A percentile compares a stretch with the other conserved stretches of the same genome.
Conservation (phyloP, 2,329 filamentous ascomycete genomes). For the Penicillium oxalicum region DNA sequence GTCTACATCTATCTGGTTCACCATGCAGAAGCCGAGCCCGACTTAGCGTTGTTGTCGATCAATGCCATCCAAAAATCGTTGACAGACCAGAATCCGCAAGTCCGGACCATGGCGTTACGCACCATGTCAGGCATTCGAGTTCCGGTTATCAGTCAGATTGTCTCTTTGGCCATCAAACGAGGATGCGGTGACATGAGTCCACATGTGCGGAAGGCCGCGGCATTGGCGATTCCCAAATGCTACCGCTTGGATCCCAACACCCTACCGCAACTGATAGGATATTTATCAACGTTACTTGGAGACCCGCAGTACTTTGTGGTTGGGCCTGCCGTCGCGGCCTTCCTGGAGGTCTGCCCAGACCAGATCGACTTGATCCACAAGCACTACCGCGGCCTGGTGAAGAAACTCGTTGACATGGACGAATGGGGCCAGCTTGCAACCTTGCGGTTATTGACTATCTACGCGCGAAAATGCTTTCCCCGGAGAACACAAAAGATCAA, state of each 20-base stretch:
- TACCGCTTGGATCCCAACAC: conserved; percentile 84
- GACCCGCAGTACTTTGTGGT: conserved; percentile 97
- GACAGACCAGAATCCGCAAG: conserved; percentile 82
- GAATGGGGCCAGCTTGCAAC: conserved; percentile 93
- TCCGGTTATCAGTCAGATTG: conserved; percentile 95
- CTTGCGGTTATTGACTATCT: conserved; percentile 72
- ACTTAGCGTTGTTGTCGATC: conserved; percentile 91
- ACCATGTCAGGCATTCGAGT: conserved; percentile 98
- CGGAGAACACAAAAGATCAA: conserved; percentile 55
- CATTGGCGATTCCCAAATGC: conserved; percentile 91
- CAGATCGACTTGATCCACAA: conserved; percentile 83
- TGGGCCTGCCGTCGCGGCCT: conserved; percentile 83
- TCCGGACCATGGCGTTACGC: conserved; percentile 83
- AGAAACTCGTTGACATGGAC: conserved; percentile 96
- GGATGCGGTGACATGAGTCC: conserved; percentile 92
- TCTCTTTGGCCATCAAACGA: conserved; percentile 91
- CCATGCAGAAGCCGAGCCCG: conserved; percentile 92
- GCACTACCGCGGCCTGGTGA: conserved; percentile 77
- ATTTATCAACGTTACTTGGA: conserved; percentile 68
- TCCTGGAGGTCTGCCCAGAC: conserved; percentile 82
- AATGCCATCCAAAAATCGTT: conserved; percentile 98
- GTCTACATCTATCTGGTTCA: conserved; percentile 98
- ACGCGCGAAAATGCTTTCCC: conserved; percentile 84
- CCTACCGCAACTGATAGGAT: conserved; percentile 76
- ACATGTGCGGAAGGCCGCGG: conserved; percentile 85